Conservation (phyloP, 371 early-diverging fungal species). For the Circinella umbellata region DNA sequence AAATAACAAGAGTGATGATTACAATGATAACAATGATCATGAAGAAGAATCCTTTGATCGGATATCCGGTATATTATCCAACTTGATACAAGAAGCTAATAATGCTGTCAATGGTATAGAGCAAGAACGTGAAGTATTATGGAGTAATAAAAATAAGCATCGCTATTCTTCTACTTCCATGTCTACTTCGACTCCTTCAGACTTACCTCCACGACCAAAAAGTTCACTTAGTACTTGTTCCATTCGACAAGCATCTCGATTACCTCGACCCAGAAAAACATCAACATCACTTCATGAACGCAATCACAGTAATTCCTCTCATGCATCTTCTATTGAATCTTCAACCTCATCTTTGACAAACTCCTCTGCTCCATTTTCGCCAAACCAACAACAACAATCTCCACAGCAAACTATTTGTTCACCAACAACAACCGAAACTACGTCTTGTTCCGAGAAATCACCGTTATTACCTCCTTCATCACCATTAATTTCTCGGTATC, state of each 20-base stretch:
- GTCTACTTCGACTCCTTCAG: background rate
- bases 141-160: background rate
- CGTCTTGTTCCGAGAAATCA: slow-evolving; percentile 16
- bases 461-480: background rate
- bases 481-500: background rate
- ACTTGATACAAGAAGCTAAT: slow-evolving; percentile 53
- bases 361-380: background rate
- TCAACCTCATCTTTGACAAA: slow-evolving; percentile 12
- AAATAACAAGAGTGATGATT: slow-evolving; percentile 15
- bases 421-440: slow-evolving; percentile 12
- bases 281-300: background rate
- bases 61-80: slow-evolving; percentile 46
- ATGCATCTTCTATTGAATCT: slow-evolving; percentile 6
- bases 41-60: slow-evolving; percentile 42
- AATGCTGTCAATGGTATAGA: slow-evolving; percentile 49
- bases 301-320: slow-evolving; percentile 4
- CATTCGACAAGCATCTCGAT: slow-evolving; percentile 19
- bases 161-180: too few relatives aligned
- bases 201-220: background rate
- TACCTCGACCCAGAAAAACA: slow-evolving; percentile 32
- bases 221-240: background rate
- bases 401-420: background rate
- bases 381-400: slow-evolving; percentile 7
- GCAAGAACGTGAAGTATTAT: slow-evolving; percentile 24
- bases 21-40: background rate